A percentile compares a stretch with the other conserved stretches of the same genome.
These are phyloP conservation scores for Pyrenochaeta sp. DNA, from an alignment of 2,329 filamentous ascomycete species.

Conservation along the genomic window DNA sequence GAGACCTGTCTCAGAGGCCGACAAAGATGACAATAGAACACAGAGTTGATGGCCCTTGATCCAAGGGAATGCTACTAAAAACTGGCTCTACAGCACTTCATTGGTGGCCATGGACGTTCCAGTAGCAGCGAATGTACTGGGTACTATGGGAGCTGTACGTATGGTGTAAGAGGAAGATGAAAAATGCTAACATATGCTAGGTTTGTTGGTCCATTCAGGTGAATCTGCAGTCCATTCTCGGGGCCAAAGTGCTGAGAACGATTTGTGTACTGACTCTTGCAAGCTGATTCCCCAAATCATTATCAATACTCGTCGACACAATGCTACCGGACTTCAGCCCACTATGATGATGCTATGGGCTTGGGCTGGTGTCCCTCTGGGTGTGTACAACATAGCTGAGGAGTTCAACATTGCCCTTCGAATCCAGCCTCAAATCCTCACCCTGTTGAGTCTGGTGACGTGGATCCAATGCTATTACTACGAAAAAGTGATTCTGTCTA, in stretches of 20 bases:
- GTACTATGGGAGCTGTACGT: constrained; percentile 66
- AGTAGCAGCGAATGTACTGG: constrained; percentile 65
- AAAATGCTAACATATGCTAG: constrained; percentile 20
- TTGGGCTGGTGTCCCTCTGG: constrained; percentile 72
- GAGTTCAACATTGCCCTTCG: constrained; percentile 62
- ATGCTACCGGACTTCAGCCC: constrained; percentile 70
- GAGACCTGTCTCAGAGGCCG: no score
- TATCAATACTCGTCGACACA: constrained; percentile 72
- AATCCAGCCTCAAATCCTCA: constrained; percentile 67
- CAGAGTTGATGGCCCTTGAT: no score
- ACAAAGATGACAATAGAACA: no score
- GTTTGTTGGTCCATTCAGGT: constrained; percentile 73
- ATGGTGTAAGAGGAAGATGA: not conserved
- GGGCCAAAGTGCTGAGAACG: not conserved
- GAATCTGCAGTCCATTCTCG: constrained; percentile 2
- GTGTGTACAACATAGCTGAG: constrained; percentile 66
- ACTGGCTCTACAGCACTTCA: not conserved
- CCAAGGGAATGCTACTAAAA: not conserved
- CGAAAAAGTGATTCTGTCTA: constrained; percentile 44
- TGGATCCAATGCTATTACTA: constrained; percentile 67
- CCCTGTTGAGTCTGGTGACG: constrained; percentile 60
- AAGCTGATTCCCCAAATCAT: constrained; percentile 75
- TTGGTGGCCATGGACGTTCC: constrained; percentile 62
- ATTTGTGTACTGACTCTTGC: constrained; percentile 1
- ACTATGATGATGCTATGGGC: constrained; percentile 79